Evolutionary conservation across 2,329 filamentous ascomycete species (phyloP), one percentile per base, ranked within the genome.

Genomic region (Pseudocercospora fijiensis): DNA sequence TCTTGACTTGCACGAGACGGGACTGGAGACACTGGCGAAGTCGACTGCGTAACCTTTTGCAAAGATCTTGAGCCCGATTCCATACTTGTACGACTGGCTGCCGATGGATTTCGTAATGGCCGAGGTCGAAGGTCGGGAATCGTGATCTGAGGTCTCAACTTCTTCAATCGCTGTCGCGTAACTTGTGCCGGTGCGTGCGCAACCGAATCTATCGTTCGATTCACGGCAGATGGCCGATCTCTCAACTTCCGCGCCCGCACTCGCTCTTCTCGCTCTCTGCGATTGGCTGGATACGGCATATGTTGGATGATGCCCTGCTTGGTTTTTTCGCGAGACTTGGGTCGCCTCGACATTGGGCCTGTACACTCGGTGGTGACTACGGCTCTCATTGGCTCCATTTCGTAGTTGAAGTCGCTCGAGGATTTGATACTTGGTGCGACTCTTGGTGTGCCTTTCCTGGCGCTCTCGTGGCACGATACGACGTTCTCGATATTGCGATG

Each of bases 181-280:
- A 63, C 33, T 7, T 65, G 60, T 20, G 66, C 64, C 13, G 66
- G 65, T 22, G 62, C 67, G 20, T 71, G 66, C 45, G 72, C 71
- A 8, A 72, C 66, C n/a, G 70, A 58, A 43, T 74, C 71, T 22
- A 74, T 71, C 2, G 68, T 69, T 16, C 68, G 66, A 26, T 55
- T 62, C n/a, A 65, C 57, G 4, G 52, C 43, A n/a, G 61, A 24
- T 5, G 72, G 69, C 26, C 62, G 68, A 52, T 78, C 75, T 16
- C 74, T 71, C 30, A 75, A 63, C 63, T 77, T 77, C 18, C 75
- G 71, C 24, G 66, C 69, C 27, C 74, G 70, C 28, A 71, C 73
- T 10, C 72, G 68, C 45, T 76, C 74, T 49, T 75, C 74, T 5
- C 75, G 68, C 49, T 73, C 72, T 55, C 67, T 71, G 9, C 72